These are phyloP conservation scores for Phytophthora fragariae DNA, from an alignment of 352 stramenopile species.

Conservation along the genomic window DNA sequence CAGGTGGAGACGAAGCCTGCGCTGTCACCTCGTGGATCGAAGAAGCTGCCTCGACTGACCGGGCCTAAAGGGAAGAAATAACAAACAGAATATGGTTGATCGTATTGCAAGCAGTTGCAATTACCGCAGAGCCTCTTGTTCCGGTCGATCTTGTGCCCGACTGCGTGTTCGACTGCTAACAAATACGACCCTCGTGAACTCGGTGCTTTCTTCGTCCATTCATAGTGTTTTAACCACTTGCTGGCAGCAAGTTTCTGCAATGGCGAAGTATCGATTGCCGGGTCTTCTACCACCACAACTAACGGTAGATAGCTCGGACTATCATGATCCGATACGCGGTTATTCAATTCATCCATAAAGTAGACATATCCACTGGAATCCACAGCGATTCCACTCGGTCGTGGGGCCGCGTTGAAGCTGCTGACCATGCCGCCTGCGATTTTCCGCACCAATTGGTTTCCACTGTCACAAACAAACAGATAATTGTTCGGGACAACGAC, in stretches of 20 bases:
- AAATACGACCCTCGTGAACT: conserved; percentile 16
- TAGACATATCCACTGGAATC: conserved; percentile 2
- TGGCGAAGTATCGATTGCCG: not conserved
- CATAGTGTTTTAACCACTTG: conserved; percentile 24
- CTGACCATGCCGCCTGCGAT: not conserved
- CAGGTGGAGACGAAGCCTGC: not conserved
- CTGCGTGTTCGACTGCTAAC: not conserved
- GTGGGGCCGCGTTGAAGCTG: not conserved
- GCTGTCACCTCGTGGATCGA: no score
- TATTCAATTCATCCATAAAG: not conserved
- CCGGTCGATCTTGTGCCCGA: not conserved
- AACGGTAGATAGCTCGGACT: conserved; percentile 9
- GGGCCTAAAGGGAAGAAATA: not conserved
- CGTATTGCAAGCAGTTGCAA: not conserved
- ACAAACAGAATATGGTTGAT: not conserved
- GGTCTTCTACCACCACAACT: conserved; percentile 20
- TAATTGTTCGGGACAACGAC: not conserved
- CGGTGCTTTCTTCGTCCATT: conserved; percentile 17
- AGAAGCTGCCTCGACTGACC: not conserved
- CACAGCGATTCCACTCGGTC: not conserved
- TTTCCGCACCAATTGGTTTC: not conserved
- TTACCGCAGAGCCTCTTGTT: conserved; percentile 4
- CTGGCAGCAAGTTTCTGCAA: not conserved
- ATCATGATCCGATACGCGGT: not conserved
- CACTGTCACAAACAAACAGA: not conserved